These are phyloP conservation scores for Eremochloa ophiuroides DNA, from an alignment of 176 grass and related monocot species.

Conservation along the genomic window DNA sequence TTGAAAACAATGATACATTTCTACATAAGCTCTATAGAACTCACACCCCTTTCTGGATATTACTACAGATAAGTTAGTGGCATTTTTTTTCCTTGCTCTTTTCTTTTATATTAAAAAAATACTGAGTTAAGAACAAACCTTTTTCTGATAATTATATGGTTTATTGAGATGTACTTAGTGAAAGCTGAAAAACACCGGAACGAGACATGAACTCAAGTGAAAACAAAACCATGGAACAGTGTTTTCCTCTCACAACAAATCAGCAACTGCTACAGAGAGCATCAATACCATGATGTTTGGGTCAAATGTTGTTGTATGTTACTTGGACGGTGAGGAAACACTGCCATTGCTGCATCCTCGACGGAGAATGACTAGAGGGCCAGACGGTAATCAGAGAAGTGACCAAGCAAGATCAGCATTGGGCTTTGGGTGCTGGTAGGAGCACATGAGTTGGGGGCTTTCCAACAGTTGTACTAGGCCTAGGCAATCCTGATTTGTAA, in stretches of 20 bases:
- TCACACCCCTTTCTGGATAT: background rate
- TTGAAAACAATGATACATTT: conserved; percentile 1
- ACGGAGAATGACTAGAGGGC: background rate
- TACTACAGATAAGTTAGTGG: conserved; percentile 3
- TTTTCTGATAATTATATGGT: background rate
- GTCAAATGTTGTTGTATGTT: background rate
- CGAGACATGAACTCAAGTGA: conserved; percentile 15
- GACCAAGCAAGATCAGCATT: background rate
- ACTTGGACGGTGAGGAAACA: background rate
- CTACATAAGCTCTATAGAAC: background rate
- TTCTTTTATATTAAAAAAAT: background rate
- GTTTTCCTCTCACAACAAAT: too few species aligned
- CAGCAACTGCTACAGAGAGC: background rate
- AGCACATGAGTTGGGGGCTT: background rate
- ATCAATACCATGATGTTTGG: conserved; percentile 9
- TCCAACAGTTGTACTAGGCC: background rate
- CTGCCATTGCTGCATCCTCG: background rate
- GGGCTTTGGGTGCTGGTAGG: background rate
- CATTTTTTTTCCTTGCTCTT: conserved; percentile 5
- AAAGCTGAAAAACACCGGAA: conserved; percentile 10
- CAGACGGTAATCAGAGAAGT: background rate
- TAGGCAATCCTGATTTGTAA: background rate
- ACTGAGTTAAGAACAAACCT: background rate
- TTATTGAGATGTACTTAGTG: background rate
- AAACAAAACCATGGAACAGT: background rate